Evolutionary conservation across 2,329 filamentous ascomycete genomes (phyloP), one percentile per base, ranked within the genome.

Genomic region (Epichloe bromicola): DNA sequence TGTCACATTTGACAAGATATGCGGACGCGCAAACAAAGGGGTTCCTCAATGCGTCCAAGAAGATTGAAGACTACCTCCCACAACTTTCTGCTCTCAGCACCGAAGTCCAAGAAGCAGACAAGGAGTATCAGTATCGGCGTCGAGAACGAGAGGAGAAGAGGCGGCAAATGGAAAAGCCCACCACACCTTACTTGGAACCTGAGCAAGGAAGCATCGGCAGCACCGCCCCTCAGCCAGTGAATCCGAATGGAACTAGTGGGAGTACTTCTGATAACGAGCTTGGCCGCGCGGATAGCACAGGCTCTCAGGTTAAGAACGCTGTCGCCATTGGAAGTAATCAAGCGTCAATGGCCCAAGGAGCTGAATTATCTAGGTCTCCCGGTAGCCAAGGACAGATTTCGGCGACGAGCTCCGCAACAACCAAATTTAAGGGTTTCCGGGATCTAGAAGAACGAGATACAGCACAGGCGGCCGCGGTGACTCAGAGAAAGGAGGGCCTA

Each of bases 111-210:
- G 85, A 93, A 60, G 89, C 89, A 23, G 90, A 97, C 65, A 96
- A 97, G 66, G 91, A 97, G 62, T 98, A 93, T 63, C 89, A 96
- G 62, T 88, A 97, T 53, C 88, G 95, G 63, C 78, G 90, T 49
- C 88, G 88, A n/a, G 93, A 97, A 64, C 79, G 93, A 40, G 93
- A 98, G 65, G 93, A 97, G 67, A 96, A 97, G 70, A 79, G 94
- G 51, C 79, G 93, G 50, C 79, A 86, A 17, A 71, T 98, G 12
- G 93, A 98, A 67, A 96, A 93, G 71, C 91, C 83, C 65, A 90
- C 85, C 55, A 82, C 82, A 50, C 72, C 77, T 8, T 87, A 86
- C 62, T 74, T 80, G 44, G 86, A 90, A 59, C 80, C 84, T 10
- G 85, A 88, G 49, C 75, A 74, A 47, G 66, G 75, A 19, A 69